phyloP scores from a whole-genome alignment of 1,284 basidiomycete genomes.

The Ganoderma sp. region DNA sequence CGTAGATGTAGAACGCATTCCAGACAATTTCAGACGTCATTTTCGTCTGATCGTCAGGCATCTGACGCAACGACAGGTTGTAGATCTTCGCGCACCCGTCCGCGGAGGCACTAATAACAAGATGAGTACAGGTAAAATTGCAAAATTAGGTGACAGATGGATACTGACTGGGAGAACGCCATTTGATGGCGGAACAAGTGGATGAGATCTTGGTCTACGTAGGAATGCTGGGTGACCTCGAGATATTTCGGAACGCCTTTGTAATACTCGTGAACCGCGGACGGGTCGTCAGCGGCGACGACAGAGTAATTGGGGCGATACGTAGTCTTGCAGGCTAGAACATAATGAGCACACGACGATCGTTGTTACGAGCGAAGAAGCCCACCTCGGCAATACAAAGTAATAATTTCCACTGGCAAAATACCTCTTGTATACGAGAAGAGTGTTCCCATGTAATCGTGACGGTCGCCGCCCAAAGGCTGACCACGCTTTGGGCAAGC shows the following conservation, averaged over 20 bases:
- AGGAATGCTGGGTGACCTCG: neutral
- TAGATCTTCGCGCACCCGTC: neutral
- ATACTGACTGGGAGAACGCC: neutral
- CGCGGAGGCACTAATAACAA: neutral
- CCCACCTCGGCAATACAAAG: neutral
- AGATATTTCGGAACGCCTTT: neutral
- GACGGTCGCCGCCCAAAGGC: neutral
- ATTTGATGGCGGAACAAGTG: neutral
- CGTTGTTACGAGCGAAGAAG: neutral
- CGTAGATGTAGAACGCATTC: slow-evolving; percentile 5
- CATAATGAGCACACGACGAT: neutral
- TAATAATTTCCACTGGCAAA: neutral
- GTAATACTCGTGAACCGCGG: neutral
- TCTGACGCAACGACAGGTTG: neutral
- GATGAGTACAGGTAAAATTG: too few relatives aligned
- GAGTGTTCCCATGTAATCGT: neutral
- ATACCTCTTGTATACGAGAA: neutral
- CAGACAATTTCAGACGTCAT: slow-evolving; percentile 2
- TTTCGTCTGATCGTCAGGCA: neutral
- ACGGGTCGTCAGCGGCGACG: neutral
- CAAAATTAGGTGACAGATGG: too few relatives aligned
- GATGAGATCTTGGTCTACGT: neutral
- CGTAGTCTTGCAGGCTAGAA: neutral
- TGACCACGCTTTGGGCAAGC: neutral
- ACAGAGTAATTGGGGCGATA: neutral